Percentiles rank a stretch among this genome's conserved stretches.
These are phyloP conservation scores for Peronospora destructor DNA, from an alignment of 352 stramenopile species.

Conservation along the genomic window DNA sequence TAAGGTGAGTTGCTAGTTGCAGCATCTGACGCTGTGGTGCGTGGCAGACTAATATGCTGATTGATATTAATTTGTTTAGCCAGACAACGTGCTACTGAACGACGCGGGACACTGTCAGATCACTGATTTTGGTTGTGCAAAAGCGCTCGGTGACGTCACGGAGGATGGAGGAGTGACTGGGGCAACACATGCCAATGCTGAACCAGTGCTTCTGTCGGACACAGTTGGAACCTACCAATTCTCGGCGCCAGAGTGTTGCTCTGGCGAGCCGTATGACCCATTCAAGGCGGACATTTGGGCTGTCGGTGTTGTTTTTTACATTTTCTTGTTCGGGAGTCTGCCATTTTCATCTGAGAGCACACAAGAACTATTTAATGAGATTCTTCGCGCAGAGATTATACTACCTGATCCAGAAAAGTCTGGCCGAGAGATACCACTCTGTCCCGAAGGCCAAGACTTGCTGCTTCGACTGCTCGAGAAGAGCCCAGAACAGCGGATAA, in stretches of 20 bases:
- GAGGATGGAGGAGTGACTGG: not conserved
- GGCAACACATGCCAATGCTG: not conserved
- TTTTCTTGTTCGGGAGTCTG: conserved; percentile 78
- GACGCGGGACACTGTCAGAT: conserved; percentile 72
- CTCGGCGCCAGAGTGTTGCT: conserved; percentile 82
- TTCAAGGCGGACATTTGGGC: conserved; percentile 85
- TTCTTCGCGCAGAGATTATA: conserved; percentile 38
- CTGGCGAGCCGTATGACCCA: conserved; percentile 73
- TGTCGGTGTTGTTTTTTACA: conserved; percentile 75
- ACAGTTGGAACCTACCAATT: conserved; percentile 89
- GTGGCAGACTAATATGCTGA: not conserved
- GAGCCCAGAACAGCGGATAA: conserved; percentile 44
- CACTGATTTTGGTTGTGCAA: conserved; percentile 84
- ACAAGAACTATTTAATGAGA: conserved; percentile 78
- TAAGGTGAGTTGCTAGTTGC: conserved; percentile 44
- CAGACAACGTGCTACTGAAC: conserved; percentile 85
- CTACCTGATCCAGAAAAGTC: conserved; percentile 21
- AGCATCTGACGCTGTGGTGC: not conserved
- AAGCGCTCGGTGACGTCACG: conserved; percentile 14
- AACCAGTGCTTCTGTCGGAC: conserved; percentile 44
- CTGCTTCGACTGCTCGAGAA: conserved; percentile 47
- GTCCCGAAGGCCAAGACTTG: conserved; percentile 35
- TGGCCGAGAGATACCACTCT: conserved; percentile 16
- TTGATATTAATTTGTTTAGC: conserved; percentile 23
- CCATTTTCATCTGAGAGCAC: conserved; percentile 71